Conservation (phyloP, 2,329 filamentous ascomycete species). For the Sporothrix protearum region DNA sequence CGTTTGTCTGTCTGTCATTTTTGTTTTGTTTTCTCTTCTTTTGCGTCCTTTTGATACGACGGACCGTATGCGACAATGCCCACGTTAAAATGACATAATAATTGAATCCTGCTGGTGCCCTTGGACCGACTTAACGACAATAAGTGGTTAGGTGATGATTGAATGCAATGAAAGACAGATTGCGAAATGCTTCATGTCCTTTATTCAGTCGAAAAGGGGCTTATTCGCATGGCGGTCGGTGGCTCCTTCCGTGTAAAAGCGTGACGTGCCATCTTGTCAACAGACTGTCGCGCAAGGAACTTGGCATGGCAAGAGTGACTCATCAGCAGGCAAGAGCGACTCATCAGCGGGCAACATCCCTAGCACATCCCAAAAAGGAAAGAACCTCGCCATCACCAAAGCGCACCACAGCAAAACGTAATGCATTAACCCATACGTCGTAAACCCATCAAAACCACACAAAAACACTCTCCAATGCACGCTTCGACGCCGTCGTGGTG, state of each 20-base stretch:
- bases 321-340: neutral
- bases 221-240: neutral
- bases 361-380: neutral
- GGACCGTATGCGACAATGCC: neutral
- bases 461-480: neutral
- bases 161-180: neutral
- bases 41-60: neutral
- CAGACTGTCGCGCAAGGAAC: neutral
- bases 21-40: neutral
- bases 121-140: neutral
- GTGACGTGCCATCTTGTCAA: neutral
- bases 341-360: neutral
- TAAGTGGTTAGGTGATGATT: neutral
- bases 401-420: neutral
- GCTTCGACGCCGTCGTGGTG: neutral
- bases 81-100: neutral
- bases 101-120: neutral
- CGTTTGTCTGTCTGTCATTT: neutral
- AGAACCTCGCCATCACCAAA: neutral
- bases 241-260: neutral
- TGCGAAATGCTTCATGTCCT: neutral
- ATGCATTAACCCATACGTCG: too few species aligned
- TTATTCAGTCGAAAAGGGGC: neutral
- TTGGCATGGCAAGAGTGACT: neutral
- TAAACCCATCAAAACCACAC: neutral